Evolutionary conservation across 2,329 filamentous ascomycete genomes (phyloP), one percentile per base, ranked within the genome.

Genomic region (Pseudohalonectria lignicola): DNA sequence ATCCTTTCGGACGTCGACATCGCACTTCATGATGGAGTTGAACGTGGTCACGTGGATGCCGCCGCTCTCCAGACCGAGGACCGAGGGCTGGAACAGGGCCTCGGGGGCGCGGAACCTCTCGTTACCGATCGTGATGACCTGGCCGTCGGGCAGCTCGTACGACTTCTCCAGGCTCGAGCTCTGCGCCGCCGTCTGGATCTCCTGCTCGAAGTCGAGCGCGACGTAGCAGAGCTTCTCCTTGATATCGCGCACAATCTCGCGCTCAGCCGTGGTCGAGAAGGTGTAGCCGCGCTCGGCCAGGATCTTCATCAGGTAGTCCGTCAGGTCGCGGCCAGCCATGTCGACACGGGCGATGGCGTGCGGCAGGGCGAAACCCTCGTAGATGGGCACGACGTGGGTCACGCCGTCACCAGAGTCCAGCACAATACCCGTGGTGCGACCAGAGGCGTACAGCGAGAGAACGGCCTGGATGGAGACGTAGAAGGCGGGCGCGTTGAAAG

Each of bases 181-280:
- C 79, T 98, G 92, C 65, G 87, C 88, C 56, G 92, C 92, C 55
- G 92, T 98, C 80, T 98, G 92, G 66, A 98, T 95, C 76, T 98
- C 92, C 79, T 98, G 92, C 79, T 98, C 92, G 60, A 98, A 96
- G 78, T 98, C 92, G 54, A 98, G 85, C 52, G 92, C 92, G 62
- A 96, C 92, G 74, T 98, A 98, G 82, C 92, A 98, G 60, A 98
- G 88, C 82, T 96, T 98, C 84, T 98, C 92, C 84, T 98, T 98
- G 78, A 98, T 96, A 68, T 98, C 92, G 76, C 92, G 90, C 61
- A 96, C 92, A 64, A 96, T 98, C 93, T 96, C 92, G 70, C 92
- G 92, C 79, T 98, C 92, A 68, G 92, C 92, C 47, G 92, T 96
- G 74, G 92, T 98, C 63, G 90, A 95, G 85, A 98, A 98, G 58